Evolutionary conservation across 2,329 filamentous ascomycete genomes (phyloP), one percentile per base, ranked within the genome.

Genomic region (Fusarium ambrosium): DNA sequence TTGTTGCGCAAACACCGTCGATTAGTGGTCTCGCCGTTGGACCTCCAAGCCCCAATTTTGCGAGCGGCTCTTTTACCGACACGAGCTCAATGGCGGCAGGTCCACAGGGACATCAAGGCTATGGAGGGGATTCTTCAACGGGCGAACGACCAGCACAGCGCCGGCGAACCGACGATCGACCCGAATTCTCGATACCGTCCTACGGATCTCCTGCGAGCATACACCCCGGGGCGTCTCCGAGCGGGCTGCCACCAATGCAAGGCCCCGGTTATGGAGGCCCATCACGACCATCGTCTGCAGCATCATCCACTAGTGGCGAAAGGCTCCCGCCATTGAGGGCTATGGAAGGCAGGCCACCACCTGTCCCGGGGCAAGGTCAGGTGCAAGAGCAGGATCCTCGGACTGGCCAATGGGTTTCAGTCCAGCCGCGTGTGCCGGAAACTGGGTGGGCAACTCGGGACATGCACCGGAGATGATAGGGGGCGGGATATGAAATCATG

Each of bases 1-100:
- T 94, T 37, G 85, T 95, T 1, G 83, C 87, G 59, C 88, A 90
- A 71, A 89, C 90, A 5, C 88, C 91, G 3, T 87, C 88, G 34
- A 87, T 89, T 73, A 86, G 86, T 75, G 86, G 90, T 37, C 84
- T 87, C 61, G 89, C 87, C 5, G 86, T 86, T 60, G 87, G 86
- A 6, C 88, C 87, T 9, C 85, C 85, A n/a, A 91, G 88, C 77
- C 89, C 89, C 18, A 79, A 80, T 3, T 80, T 83, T 18, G 79
- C 82, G 48, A 79, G 80, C 16, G 81, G 79, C 32, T 82, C 84
- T 3, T 83, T 82, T 60, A 77, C 81, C 18, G 82, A 86, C 16
- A 81, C 81, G 56, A 86, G 83, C 62, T 82, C 85, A 0, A 73
- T 81, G 48, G 66, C 74, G 27, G 77, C 80, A 27, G 76, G 79